Conservation (phyloP, 2,329 filamentous ascomycete genomes). For the Clathrospora elynae region DNA sequence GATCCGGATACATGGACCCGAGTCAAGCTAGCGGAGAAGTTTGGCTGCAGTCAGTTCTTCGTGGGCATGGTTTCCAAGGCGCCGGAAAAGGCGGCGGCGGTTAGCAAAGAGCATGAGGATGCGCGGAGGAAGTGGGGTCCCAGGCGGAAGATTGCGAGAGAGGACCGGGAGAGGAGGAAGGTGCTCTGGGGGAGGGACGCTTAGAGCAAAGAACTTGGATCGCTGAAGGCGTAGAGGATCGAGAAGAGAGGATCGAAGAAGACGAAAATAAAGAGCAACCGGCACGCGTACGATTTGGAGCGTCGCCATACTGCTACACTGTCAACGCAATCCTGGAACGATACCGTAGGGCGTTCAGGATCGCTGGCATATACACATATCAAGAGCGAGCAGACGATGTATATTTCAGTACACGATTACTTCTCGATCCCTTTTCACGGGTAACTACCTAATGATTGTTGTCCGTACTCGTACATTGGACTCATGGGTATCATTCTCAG, state of each 20-base stretch:
- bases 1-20: slow-evolving; percentile 66
- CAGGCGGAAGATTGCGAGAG: slow-evolving; percentile 63
- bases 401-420: background rate
- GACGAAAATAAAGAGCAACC: background rate
- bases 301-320: no score
- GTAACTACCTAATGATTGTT: background rate
- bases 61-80: slow-evolving; percentile 62
- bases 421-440: no score
- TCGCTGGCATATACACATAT: background rate
- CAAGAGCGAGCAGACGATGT: background rate
- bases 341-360: background rate
- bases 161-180: slow-evolving; percentile 65
- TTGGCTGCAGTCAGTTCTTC: slow-evolving; percentile 67
- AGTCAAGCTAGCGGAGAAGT: slow-evolving; percentile 64
- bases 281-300: background rate
- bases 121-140: slow-evolving; percentile 66
- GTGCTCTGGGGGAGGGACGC: slow-evolving; percentile 65
- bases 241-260: background rate
- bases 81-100: slow-evolving; percentile 48
- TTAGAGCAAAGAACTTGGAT: slow-evolving; percentile 38
- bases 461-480: background rate
- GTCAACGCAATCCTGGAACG: no score
- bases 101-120: slow-evolving; percentile 57
- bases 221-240: background rate
- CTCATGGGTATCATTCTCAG: no score